A percentile compares a stretch with the other conserved stretches of the same genome.
These are phyloP conservation scores for Podila verticillata DNA, from an alignment of 192 early-diverging fungal genomes.

Conservation along the genomic window DNA sequence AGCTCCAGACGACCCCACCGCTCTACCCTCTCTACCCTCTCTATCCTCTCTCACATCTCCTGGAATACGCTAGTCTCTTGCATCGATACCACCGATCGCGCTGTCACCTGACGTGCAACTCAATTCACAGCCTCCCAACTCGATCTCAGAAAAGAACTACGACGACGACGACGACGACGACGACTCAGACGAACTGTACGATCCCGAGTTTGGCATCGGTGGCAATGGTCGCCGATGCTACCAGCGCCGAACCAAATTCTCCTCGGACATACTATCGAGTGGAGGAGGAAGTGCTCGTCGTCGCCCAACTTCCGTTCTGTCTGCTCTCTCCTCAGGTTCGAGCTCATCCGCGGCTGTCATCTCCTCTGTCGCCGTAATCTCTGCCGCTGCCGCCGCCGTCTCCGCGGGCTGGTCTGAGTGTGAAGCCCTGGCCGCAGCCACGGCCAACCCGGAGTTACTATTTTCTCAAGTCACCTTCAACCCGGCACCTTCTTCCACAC, in stretches of 20 bases:
- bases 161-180: conserved; percentile 14
- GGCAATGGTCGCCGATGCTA: conserved; percentile 3
- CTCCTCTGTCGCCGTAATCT: conserved; percentile 28
- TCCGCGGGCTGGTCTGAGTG: conserved; percentile 28
- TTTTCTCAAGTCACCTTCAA: not conserved
- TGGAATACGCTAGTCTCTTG: too few species aligned
- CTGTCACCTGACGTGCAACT: not conserved
- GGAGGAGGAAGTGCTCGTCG: too few species aligned
- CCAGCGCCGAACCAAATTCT: not conserved
- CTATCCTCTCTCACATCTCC: too few species aligned
- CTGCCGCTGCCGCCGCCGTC: conserved; percentile 26
- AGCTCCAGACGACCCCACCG: not conserved
- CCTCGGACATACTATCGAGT: not conserved
- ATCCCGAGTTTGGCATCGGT: conserved; percentile 39
- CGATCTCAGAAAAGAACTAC: not conserved
- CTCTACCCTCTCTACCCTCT: too few species aligned
- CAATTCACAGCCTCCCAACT: not conserved
- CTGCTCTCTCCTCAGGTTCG: not conserved
- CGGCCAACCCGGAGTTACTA: not conserved
- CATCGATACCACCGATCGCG: too few species aligned
- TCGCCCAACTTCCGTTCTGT: not conserved
- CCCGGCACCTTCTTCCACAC: not conserved
- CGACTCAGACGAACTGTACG: conserved; percentile 28
- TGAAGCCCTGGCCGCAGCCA: conserved; percentile 24
- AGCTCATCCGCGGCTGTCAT: not conserved